Base-by-base conservation (phyloP, 2,329 filamentous ascomycete species). In the Paradendryphiella salina region DNA sequence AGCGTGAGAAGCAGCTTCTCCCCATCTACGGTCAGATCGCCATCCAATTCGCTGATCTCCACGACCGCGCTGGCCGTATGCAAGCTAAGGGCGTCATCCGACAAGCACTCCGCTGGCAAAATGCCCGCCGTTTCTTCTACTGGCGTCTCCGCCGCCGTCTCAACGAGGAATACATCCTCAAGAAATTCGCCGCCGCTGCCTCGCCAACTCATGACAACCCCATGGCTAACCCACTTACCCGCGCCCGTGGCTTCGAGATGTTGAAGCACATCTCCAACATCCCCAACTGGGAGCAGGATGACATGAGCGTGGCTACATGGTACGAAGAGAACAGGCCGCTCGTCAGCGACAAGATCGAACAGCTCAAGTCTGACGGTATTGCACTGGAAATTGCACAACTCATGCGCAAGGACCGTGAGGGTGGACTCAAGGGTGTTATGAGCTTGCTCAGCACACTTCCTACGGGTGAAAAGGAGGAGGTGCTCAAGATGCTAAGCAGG, bases 81-180 rank as follows among this genome's bases (percentile, higher is more conserved):
- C 85, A 96, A 80, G 94, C 94, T 75, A 99, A 99, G 86, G 88
- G 91, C 56, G 87, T 88, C 50, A 96, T 99, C 67, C 90, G 94
- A 57, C 84, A 89, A 65, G 79, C 85, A 10, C 82, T 99, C 33
- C 83, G 87, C 68, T 97, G 93, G 94, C 81, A 84, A 73, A 88
- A 96, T 65, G 87, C 93, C 8, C 87, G 94, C 60, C 88, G 93
- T 71, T 97, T 94, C 89, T 97, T 99, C 82, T 99, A 97, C 88
- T 99, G 95, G 94, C 93, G 94, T 76, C 87, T 96, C 57, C 92
- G 95, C 76, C 89, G 94, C 73, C 86, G 94, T 77, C 82, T 99
- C 72, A 97, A 95, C 76, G 94, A 99, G 79, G 94, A 99, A 79
- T 90, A 95, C 75, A 90, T 99, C 65, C 82, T 99, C 74, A 94